phyloP scores from a whole-genome alignment of 2,329 filamentous ascomycete species.

The Domatiomyces catenatus region DNA sequence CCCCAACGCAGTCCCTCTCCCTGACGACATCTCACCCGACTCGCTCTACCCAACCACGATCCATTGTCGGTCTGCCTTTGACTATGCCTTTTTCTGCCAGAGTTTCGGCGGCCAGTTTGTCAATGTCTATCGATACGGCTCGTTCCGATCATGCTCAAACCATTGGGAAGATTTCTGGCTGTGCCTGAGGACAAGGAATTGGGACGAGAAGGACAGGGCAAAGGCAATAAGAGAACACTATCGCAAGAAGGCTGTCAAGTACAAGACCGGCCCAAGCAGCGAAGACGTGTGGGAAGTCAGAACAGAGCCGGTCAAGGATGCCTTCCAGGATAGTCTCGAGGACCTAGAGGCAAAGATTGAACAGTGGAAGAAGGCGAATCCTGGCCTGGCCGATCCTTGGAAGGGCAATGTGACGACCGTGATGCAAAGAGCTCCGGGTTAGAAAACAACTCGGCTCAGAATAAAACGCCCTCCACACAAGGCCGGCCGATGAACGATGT shows the following conservation, averaged over 20 bases:
- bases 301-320: constrained; percentile 41
- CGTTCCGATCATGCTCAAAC: constrained; percentile 59
- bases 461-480: neutral
- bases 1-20: constrained; percentile 14
- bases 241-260: constrained; percentile 49
- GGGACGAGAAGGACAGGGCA: constrained; percentile 43
- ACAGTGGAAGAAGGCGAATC: constrained; percentile 28
- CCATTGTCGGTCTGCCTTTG: constrained; percentile 82
- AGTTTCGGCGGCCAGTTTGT: constrained; percentile 77
- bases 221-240: constrained; percentile 51
- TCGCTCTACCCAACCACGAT: constrained; percentile 64
- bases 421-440: constrained; percentile 1
- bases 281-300: constrained; percentile 82
- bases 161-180: constrained; percentile 95
- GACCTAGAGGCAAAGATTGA: constrained; percentile 28
- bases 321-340: constrained; percentile 31
- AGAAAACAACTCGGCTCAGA: neutral
- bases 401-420: constrained; percentile 4
- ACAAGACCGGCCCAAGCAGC: constrained; percentile 56
- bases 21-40: constrained; percentile 38
- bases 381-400: constrained; percentile 11
- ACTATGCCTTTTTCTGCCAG: constrained; percentile 87
- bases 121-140: constrained; percentile 75
- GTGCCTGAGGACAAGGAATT: constrained; percentile 72
- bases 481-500: neutral